Conservation (phyloP, 148 eudicot genomes). For the Selenicereus undatus region DNA sequence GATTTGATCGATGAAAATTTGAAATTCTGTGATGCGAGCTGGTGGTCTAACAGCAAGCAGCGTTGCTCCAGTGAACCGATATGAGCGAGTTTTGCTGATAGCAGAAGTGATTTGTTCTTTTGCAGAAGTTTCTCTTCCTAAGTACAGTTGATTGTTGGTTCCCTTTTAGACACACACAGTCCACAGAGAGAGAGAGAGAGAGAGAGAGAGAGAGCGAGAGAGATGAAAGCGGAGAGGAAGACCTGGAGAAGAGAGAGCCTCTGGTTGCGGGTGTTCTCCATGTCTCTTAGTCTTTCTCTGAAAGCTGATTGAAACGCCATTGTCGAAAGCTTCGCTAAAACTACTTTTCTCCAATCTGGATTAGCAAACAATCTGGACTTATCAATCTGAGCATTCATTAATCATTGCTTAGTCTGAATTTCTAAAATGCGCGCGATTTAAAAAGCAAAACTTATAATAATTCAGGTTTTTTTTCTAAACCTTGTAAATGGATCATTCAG, state of each 20-base stretch:
- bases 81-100: constrained; percentile 30
- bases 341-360: background rate
- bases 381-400: too few relatives aligned
- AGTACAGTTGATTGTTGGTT: background rate
- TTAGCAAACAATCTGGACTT: too few relatives aligned
- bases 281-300: constrained; percentile 43
- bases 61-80: constrained; percentile 38
- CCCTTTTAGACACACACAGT: background rate
- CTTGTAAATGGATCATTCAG: too few relatives aligned
- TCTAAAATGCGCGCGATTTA: too few relatives aligned
- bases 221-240: background rate
- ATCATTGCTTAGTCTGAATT: too few relatives aligned
- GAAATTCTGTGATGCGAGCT: constrained; percentile 36
- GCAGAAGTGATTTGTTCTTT: constrained; percentile 30
- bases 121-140: constrained; percentile 49
- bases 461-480: too few relatives aligned
- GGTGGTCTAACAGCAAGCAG: constrained; percentile 39
- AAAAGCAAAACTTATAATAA: too few relatives aligned
- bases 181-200: constrained; percentile 1
- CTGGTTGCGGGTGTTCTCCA: constrained; percentile 46
- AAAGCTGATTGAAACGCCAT: constrained; percentile 52
- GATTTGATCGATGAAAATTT: constrained; percentile 41
- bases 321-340: background rate
- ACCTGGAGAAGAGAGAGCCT: constrained; percentile 60
- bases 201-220: too few relatives aligned